These are phyloP conservation scores for Coemansia pectinata DNA, from an alignment of 192 early-diverging fungal species.

Conservation along the genomic window DNA sequence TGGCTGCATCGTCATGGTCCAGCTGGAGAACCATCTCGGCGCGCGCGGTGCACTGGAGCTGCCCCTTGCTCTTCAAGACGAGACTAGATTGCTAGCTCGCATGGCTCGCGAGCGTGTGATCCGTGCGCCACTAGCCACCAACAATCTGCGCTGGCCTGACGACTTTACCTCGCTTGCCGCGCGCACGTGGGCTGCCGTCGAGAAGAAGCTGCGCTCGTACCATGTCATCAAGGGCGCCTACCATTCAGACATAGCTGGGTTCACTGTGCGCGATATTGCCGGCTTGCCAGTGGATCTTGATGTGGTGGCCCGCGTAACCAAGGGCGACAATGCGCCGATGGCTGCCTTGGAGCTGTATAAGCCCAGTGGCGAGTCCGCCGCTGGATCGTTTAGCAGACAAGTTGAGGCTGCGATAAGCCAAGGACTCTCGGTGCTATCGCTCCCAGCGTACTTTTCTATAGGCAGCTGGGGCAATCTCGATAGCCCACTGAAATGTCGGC, in stretches of 20 bases:
- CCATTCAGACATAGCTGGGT: constrained; percentile 35
- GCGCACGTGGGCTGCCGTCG: constrained; percentile 19
- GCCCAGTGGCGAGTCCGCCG: neutral
- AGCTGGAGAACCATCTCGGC: constrained; percentile 82
- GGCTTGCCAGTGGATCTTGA: constrained; percentile 22
- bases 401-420: constrained; percentile 49
- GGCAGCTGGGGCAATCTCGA: constrained; percentile 30
- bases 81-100: constrained; percentile 75
- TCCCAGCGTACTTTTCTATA: constrained; percentile 32
- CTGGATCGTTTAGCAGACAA: constrained; percentile 25
- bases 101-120: constrained; percentile 75
- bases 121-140: constrained; percentile 82
- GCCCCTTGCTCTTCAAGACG: constrained; percentile 78
- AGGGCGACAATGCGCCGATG: constrained; percentile 45
- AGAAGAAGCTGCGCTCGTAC: constrained; percentile 32
- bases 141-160: constrained; percentile 59
- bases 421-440: constrained; percentile 42
- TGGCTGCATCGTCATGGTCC: constrained; percentile 76
- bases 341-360: constrained; percentile 33
- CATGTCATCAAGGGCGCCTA: constrained; percentile 34
- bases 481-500: constrained; percentile 4
- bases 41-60: constrained; percentile 57
- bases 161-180: constrained; percentile 33
- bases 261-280: constrained; percentile 28
- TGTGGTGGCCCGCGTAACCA: constrained; percentile 20